Percentiles rank a stretch among this genome's conserved stretches.
These are phyloP conservation scores for Malassezia equina DNA, from an alignment of 1,284 basidiomycete genomes.

Conservation along the genomic window DNA sequence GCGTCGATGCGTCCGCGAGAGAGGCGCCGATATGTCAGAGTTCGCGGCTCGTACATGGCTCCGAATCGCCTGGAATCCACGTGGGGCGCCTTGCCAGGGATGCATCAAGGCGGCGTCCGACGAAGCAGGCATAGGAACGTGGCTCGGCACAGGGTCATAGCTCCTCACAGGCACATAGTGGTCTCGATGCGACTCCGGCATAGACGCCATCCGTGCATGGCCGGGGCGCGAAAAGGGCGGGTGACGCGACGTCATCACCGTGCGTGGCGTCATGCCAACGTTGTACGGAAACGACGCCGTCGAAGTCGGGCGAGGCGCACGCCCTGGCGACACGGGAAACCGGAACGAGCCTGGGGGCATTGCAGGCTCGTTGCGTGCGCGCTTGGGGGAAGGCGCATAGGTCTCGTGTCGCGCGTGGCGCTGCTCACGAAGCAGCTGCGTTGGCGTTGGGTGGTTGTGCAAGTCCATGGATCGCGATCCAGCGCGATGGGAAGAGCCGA, in stretches of 20 bases:
- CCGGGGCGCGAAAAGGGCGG: not conserved
- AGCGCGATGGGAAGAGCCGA: slow-evolving; percentile 6
- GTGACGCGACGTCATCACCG: not conserved
- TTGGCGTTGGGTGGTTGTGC: slow-evolving; percentile 6
- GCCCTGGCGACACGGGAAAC: not conserved
- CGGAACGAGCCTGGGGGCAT: not conserved
- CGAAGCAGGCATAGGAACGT: not conserved
- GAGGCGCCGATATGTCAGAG: not conserved
- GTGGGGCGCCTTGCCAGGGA: not conserved
- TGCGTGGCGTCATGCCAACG: not conserved
- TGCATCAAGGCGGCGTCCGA: not conserved
- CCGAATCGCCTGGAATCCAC: not conserved
- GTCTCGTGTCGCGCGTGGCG: not conserved
- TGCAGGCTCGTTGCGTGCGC: not conserved
- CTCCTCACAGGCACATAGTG: slow-evolving; percentile 8
- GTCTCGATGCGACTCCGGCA: slow-evolving; percentile 5
- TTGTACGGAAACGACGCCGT: not conserved
- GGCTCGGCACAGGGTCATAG: slow-evolving; percentile 4
- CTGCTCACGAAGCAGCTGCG: slow-evolving; percentile 1
- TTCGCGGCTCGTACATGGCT: not conserved
- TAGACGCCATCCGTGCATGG: slow-evolving; percentile 1
- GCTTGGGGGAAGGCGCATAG: not conserved
- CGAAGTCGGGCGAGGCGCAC: not conserved
- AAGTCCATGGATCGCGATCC: not conserved
- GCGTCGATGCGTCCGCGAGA: slow-evolving; percentile 4